Evolutionary conservation across 1,284 basidiomycete genomes (phyloP).

Genomic region (Melampsora americana): DNA sequence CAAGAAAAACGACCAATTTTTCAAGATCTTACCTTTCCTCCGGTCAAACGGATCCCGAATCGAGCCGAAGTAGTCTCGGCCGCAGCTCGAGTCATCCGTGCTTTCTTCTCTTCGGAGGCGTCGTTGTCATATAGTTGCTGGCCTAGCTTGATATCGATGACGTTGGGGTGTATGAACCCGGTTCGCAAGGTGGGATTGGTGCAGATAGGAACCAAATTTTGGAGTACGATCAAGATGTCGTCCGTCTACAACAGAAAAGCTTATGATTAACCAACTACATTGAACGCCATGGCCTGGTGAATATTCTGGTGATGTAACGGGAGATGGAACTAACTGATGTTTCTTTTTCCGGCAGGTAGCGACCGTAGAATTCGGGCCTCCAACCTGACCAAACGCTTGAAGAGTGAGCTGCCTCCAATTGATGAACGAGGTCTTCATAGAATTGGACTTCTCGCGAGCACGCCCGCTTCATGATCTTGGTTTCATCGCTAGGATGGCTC

Average conservation of each 20-base stretch:
- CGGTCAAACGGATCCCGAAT: constrained; percentile 33
- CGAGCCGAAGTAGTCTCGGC: constrained; percentile 29
- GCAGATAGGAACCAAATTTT: constrained; percentile 25
- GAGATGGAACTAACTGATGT: neutral
- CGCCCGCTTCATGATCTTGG: constrained; percentile 25
- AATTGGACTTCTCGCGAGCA: constrained; percentile 12
- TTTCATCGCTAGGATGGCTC: constrained; percentile 10
- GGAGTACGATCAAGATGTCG: constrained; percentile 1
- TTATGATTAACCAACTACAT: neutral
- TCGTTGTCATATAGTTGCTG: constrained; percentile 34
- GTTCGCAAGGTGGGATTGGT: neutral
- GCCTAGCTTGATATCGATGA: constrained; percentile 42
- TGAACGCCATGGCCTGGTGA: neutral
- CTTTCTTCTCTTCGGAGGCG: constrained; percentile 24
- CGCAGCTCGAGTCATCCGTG: constrained; percentile 20
- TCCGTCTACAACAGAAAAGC: constrained; percentile 3
- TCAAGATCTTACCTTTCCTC: constrained; percentile 20
- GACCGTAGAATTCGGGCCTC: constrained; percentile 30
- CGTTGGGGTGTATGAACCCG: constrained; percentile 32
- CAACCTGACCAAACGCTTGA: constrained; percentile 8
- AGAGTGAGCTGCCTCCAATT: neutral
- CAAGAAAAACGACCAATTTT: no score
- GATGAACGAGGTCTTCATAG: constrained; percentile 20
- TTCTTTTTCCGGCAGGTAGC: neutral
- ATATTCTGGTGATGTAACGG: neutral